A percentile compares a stretch with the other conserved stretches of the same genome.
phyloP scores from a whole-genome alignment of 2,329 filamentous ascomycete genomes.

The Aspergillus sp. region DNA sequence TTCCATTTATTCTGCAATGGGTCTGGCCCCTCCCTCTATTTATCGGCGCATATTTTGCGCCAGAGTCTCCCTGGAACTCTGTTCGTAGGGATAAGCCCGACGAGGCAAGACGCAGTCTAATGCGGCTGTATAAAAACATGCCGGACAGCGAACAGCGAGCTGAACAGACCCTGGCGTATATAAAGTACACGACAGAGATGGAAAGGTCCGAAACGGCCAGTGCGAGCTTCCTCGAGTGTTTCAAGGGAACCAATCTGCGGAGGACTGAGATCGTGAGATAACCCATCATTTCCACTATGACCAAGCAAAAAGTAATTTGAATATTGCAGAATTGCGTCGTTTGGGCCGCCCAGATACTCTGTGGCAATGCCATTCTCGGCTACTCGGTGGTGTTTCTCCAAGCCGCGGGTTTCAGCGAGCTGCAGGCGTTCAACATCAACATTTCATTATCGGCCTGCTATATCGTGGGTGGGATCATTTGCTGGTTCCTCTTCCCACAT shows the following conservation, averaged over 20 bases:
- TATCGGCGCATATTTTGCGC: slow-evolving; percentile 29
- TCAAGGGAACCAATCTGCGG: slow-evolving; percentile 71
- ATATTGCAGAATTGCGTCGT: slow-evolving; percentile 35
- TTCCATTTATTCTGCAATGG: slow-evolving; percentile 21
- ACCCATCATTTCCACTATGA: background rate
- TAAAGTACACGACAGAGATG: slow-evolving; percentile 78
- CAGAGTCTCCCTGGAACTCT: slow-evolving; percentile 35
- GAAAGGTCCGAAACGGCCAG: slow-evolving; percentile 71
- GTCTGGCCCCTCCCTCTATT: slow-evolving; percentile 23
- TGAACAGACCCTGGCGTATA: slow-evolving; percentile 77
- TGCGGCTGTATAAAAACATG: slow-evolving; percentile 4
- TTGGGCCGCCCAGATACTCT: slow-evolving; percentile 42
- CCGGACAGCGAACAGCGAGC: slow-evolving; percentile 9
- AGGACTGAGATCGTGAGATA: slow-evolving; percentile 66
- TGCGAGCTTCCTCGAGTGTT: slow-evolving; percentile 75
- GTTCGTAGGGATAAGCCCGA: slow-evolving; percentile 10
- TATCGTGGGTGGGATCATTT: slow-evolving; percentile 41
- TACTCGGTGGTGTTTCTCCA: slow-evolving; percentile 43
- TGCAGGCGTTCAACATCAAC: slow-evolving; percentile 42
- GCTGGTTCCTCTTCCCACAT: slow-evolving; percentile 43
- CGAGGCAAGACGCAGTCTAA: background rate
- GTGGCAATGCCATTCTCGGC: slow-evolving; percentile 38
- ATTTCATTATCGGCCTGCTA: slow-evolving; percentile 44
- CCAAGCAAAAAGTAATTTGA: too few relatives aligned
- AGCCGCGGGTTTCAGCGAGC: slow-evolving; percentile 38